Percentiles rank a stretch among this genome's conserved stretches.
Evolutionary conservation across 495 filamentous ascomycete genomes (phyloP).

Genomic region (Lophiostoma macrostomum): DNA sequence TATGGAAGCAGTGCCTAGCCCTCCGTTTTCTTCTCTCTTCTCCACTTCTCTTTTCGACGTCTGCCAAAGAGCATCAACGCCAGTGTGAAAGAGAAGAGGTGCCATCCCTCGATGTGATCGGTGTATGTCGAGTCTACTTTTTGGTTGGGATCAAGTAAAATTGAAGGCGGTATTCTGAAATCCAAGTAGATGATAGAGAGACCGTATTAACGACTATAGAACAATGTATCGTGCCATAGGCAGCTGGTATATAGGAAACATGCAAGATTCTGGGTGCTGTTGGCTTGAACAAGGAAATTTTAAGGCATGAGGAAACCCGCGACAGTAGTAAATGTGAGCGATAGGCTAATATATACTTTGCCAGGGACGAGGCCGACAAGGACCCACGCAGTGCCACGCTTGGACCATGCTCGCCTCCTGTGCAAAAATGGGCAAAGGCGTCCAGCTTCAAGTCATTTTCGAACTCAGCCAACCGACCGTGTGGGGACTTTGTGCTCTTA

Average conservation of each 20-base stretch:
- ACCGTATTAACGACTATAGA: constrained; percentile 21
- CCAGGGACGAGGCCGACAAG: background rate
- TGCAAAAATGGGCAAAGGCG: background rate
- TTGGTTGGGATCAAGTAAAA: background rate
- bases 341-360: constrained; percentile 19
- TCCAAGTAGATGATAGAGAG: background rate
- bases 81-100: constrained; percentile 9
- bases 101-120: too few species aligned
- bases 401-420: background rate
- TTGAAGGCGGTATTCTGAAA: background rate
- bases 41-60: background rate
- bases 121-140: too few species aligned
- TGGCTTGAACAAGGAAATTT: background rate
- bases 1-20: constrained; percentile 15
- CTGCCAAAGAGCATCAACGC: background rate
- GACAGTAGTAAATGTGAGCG: background rate
- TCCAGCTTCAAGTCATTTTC: constrained; percentile 11
- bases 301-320: constrained; percentile 2
- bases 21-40: too few species aligned
- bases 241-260: constrained; percentile 21
- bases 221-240: constrained; percentile 16
- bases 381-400: background rate
- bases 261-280: background rate
- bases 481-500: constrained; percentile 3
- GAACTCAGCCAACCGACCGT: constrained; percentile 15